Base-by-base conservation (phyloP, 1,284 basidiomycete species). In the Ganoderma sinense region DNA sequence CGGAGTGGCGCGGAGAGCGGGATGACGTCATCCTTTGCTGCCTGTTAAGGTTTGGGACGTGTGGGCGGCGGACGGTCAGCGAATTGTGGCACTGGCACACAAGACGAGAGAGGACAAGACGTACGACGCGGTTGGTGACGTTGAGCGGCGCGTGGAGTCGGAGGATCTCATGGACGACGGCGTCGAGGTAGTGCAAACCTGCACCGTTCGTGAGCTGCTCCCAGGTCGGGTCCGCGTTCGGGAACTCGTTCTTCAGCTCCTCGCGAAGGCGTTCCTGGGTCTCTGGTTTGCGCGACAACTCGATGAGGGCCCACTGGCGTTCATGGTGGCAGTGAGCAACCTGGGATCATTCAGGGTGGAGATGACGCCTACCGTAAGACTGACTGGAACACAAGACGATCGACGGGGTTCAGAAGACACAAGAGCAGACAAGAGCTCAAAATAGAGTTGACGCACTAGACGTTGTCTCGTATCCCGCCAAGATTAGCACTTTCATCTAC, bases 21-120 rank as follows among this genome's bases (percentile, higher is more conserved):
- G 26, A 91, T 83, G 1, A 88, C 75, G 66, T 90, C 88, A 71
- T 89, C 87, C 80, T 88, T 78, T 11, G 78, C 69, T 0, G 76
- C 75, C 75, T 75, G 66, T 14, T 26, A 10, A 14, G 48, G 23
- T 51, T 51, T 26, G 23, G 11, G 3, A 26, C 23, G 11, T 10
- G 58, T 14, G 20, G 1, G 23, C 6, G 36, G 7, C 36, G 36
- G 36, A 10, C 7, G 20, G 29, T 66, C 43, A n/a, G 64, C 29
- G 8, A 33, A 33, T 5, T 31, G 43, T 66, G 68, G 36, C 48
- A 36, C 6, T 36, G 36, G 36, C 36, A 36, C 36, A 75, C 77
- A 39, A 74, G 63, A 29, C 76, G 72, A 16, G n/a, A 18, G 18
- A 18, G 40, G 31, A 62, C 56, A 11, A 56, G 60, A 67, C 70